A percentile compares a stretch with the other conserved stretches of the same genome.
Conservation (phyloP, 108 stramenopile species). For the Stephanodiscus triporus region DNA sequence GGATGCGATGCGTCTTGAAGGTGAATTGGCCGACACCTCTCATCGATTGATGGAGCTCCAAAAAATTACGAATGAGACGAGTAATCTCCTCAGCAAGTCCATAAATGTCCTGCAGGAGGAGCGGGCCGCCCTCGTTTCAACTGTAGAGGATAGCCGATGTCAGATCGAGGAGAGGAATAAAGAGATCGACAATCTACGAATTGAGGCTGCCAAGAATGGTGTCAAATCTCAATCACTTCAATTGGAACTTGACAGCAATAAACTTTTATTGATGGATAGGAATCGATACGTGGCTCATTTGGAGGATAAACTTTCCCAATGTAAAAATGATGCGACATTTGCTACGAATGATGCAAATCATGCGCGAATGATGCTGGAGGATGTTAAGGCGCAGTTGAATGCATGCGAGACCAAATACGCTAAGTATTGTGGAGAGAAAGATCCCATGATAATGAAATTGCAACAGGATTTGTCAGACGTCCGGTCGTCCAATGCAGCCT, state of each 20-base stretch:
- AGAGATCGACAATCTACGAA: constrained; percentile 13
- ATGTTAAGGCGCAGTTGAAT: constrained; percentile 22
- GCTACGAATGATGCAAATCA: constrained; percentile 3
- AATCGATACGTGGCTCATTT: constrained; percentile 2
- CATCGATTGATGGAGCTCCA: constrained; percentile 30
- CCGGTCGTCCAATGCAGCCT: constrained; percentile 12
- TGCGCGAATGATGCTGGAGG: background rate
- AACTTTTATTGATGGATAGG: constrained; percentile 1
- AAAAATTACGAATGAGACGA: constrained; percentile 35
- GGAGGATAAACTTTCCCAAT: constrained; percentile 15
- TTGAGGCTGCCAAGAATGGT: constrained; percentile 14
- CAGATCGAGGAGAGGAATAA: constrained; percentile 21
- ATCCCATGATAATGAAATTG: constrained; percentile 14
- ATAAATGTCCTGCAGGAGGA: constrained; percentile 41
- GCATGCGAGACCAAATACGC: constrained; percentile 23
- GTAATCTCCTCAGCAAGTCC: constrained; percentile 37
- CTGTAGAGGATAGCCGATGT: constrained; percentile 24
- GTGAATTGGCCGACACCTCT: constrained; percentile 15
- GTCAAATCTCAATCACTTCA: constrained; percentile 8
- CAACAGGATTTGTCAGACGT: constrained; percentile 20
- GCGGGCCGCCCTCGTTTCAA: constrained; percentile 24
- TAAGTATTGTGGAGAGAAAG: constrained; percentile 10
- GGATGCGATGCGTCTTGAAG: constrained; percentile 8
- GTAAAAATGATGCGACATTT: constrained; percentile 11
- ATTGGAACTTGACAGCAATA: background rate